Evolutionary conservation across 1,139 yeast genomes (phyloP).

Genomic region (Meyerozyma sp.): DNA sequence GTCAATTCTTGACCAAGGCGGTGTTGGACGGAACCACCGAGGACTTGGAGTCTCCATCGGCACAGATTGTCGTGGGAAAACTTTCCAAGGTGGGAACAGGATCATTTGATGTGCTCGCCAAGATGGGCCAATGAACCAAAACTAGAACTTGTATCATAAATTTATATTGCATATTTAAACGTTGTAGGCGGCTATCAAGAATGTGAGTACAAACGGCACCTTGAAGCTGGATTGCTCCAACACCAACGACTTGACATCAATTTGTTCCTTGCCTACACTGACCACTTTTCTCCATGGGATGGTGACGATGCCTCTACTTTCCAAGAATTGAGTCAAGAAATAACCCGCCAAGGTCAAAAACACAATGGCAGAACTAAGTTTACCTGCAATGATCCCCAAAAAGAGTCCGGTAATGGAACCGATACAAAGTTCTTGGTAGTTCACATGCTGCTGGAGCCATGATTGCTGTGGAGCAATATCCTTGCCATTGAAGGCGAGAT

Average conservation of each 20-base stretch:
- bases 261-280: constrained; percentile 38
- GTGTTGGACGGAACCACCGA: constrained; percentile 91
- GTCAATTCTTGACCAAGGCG: constrained; percentile 94
- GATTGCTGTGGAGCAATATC: background rate
- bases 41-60: constrained; percentile 85
- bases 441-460: constrained; percentile 16
- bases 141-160: constrained; percentile 1
- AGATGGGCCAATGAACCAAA: constrained; percentile 25
- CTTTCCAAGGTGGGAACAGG: constrained; percentile 94
- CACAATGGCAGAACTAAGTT: constrained; percentile 54
- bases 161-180: constrained; percentile 18
- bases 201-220: constrained; percentile 52
- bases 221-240: constrained; percentile 65
- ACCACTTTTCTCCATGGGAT: constrained; percentile 46
- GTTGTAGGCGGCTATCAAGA: constrained; percentile 61
- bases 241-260: constrained; percentile 49
- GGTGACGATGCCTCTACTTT: constrained; percentile 49
- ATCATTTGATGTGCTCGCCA: constrained; percentile 80
- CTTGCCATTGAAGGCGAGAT: background rate
- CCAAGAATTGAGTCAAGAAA: constrained; percentile 53
- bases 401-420: constrained; percentile 66
- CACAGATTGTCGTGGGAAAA: constrained; percentile 92
- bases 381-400: constrained; percentile 61
- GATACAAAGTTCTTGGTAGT: constrained; percentile 62
- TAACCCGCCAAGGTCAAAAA: constrained; percentile 47